Base-by-base conservation (phyloP, 2,329 filamentous ascomycete genomes). In the Scytalidium sp. region DNA sequence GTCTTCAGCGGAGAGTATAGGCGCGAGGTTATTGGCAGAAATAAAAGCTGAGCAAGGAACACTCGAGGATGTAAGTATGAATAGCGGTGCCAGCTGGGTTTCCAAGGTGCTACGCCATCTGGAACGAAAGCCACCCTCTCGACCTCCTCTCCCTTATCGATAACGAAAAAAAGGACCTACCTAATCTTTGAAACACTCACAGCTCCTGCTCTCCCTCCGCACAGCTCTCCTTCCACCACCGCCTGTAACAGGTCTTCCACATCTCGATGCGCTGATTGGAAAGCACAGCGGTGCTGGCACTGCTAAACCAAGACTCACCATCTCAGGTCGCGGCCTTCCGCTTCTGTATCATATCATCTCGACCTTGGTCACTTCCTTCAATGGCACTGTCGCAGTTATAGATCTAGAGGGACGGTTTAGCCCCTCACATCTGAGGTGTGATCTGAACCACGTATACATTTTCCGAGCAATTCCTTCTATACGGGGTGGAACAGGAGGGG, bases 321-420 rank as follows among this genome's bases (percentile, higher is more conserved):
- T 84, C 46, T 72, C 71, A 15, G 80, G 81, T 1, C 75, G 78
- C 10, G 67, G 75, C 51, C 67, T 81, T 11, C 75, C 79, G 0
- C 68, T 86, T 8, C 59, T 85, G 29, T 83, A 85, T 67, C 69
- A 74, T 47, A 64, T 86, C 3, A 63, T 81, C 20, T 76, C 76
- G 3, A 70, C 69, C 2, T 69, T 84, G 32, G 66, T 83, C n/a
- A 65, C 71, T 0, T 54, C 71, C 3, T 76, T 75, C 45, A 56
- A 59, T 25, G 52, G 56, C 3, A 63, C 61, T 3, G 60, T 85
- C 7, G 67, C 79, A 1, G 56, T 86, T 6, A 59, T 86, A 43
- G 83, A 85, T 56, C 61, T 76, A 2, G 78, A 81, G 42, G 68
- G 69, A 8, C 71, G 73, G 8, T 85, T 86, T 54, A 79, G 84